Percentiles rank a stretch among this genome's conserved stretches.
Evolutionary conservation across 306 rosid genomes (phyloP).

Genomic region (Oemleria cerasiformis): DNA sequence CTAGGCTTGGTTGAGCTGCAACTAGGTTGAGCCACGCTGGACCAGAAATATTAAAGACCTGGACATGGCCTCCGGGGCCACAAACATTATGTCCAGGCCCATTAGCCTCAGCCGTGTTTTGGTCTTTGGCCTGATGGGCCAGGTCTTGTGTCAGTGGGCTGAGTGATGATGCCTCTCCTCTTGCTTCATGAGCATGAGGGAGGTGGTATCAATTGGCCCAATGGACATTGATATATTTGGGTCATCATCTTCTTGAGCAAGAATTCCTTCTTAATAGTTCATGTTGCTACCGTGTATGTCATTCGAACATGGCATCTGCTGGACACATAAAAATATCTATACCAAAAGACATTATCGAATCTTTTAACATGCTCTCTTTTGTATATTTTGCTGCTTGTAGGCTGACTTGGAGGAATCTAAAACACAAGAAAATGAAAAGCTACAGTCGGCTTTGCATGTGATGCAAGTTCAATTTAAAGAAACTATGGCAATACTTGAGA

Average conservation of each 20-base stretch:
- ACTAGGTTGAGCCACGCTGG: too few relatives aligned
- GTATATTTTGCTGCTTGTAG: conserved; percentile 41
- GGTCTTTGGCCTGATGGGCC: too few relatives aligned
- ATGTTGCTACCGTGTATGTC: background rate
- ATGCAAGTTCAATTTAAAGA: conserved; percentile 85
- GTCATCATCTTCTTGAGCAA: conserved; percentile 6
- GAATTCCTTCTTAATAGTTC: background rate
- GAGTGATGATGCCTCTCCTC: too few relatives aligned
- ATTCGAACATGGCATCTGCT: background rate
- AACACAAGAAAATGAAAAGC: conserved; percentile 77
- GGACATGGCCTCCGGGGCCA: too few relatives aligned
- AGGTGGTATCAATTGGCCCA: too few relatives aligned
- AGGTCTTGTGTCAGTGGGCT: background rate
- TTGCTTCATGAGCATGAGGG: too few relatives aligned
- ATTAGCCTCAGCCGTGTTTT: too few relatives aligned
- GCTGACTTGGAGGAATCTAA: conserved; percentile 87
- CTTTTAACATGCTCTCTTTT: conserved; percentile 10
- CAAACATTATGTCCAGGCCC: too few relatives aligned
- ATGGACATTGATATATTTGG: background rate
- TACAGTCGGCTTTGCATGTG: conserved; percentile 80
- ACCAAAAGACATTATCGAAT: background rate
- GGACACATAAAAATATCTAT: background rate
- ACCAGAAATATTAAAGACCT: too few relatives aligned
- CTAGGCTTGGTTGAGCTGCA: too few relatives aligned
- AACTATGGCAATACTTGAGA: conserved; percentile 63